Evolutionary conservation across 805 yeast genomes (phyloP).

Genomic region (Kluyveromyces nonfermentans): DNA sequence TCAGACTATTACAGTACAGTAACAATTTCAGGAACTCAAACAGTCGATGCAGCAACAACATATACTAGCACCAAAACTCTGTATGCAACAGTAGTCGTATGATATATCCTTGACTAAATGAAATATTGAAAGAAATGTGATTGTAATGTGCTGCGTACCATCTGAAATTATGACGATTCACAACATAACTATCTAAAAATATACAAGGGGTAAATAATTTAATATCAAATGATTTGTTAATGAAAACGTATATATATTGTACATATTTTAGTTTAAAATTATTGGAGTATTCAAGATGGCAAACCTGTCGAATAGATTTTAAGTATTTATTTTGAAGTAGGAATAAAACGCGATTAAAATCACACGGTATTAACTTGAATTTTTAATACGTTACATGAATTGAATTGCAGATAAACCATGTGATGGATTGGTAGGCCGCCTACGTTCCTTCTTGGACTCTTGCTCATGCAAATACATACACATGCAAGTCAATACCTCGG

Average conservation of each 20-base stretch:
- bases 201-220: too few relatives aligned
- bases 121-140: too few relatives aligned
- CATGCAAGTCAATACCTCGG: slow-evolving; percentile 26
- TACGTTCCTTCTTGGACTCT: slow-evolving; percentile 26
- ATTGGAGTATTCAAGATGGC: too few relatives aligned
- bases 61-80: slow-evolving; percentile 24
- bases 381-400: neutral
- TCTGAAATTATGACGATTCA: too few relatives aligned
- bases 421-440: neutral
- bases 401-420: neutral
- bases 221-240: too few relatives aligned
- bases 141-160: too few relatives aligned
- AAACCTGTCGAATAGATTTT: too few relatives aligned
- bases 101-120: neutral
- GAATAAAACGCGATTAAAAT: too few relatives aligned
- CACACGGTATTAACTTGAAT: neutral
- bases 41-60: slow-evolving; percentile 29
- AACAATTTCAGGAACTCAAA: slow-evolving; percentile 21
- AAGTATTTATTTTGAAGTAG: too few relatives aligned
- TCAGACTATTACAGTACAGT: slow-evolving; percentile 25
- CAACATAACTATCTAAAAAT: too few relatives aligned
- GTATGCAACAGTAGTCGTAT: slow-evolving; percentile 13
- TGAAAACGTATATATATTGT: too few relatives aligned
- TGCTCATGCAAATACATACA: slow-evolving; percentile 25
- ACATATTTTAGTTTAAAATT: too few relatives aligned